phyloP scores from a whole-genome alignment of 768 basidiomycete genomes.

The Candolleomyces eurysporus region DNA sequence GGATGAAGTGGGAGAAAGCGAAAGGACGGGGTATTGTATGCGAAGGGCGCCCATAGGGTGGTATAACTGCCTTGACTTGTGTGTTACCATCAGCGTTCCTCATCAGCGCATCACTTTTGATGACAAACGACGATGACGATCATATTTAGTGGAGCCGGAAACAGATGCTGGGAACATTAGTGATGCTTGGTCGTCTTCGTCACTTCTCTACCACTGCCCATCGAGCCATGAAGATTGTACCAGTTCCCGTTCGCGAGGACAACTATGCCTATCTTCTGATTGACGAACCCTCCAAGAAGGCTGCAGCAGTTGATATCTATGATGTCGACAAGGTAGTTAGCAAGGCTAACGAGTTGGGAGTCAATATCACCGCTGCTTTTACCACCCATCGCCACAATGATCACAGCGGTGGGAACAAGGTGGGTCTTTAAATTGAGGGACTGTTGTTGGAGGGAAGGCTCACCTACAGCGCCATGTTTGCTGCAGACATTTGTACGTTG shows the following conservation, averaged over 20 bases:
- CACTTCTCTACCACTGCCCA: constrained; percentile 10
- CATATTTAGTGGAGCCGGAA: too few species aligned
- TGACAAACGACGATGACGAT: too few species aligned
- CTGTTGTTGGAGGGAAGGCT: too few species aligned
- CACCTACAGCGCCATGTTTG: not conserved
- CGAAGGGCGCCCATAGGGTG: too few species aligned
- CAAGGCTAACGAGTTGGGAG: constrained; percentile 58
- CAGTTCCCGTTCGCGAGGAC: constrained; percentile 76
- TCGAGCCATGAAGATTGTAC: constrained; percentile 64
- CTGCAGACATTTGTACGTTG: not conserved
- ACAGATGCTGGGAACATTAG: not conserved
- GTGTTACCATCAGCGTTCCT: too few species aligned
- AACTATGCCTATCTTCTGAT: constrained; percentile 86
- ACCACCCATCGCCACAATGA: constrained; percentile 94
- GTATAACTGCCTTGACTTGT: too few species aligned
- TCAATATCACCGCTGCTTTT: constrained; percentile 67
- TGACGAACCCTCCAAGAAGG: constrained; percentile 62
- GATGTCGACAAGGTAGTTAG: constrained; percentile 68
- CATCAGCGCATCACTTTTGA: too few species aligned
- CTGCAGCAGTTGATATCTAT: constrained; percentile 80
- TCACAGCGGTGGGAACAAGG: constrained; percentile 86
- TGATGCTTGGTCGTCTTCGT: not conserved
- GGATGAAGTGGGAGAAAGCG: too few species aligned
- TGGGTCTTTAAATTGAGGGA: constrained; percentile 22
- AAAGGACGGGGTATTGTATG: too few species aligned